Evolutionary conservation across 345 rosid species (phyloP), one percentile per base, ranked within the genome.

Genomic region (Murraya paniculata): DNA sequence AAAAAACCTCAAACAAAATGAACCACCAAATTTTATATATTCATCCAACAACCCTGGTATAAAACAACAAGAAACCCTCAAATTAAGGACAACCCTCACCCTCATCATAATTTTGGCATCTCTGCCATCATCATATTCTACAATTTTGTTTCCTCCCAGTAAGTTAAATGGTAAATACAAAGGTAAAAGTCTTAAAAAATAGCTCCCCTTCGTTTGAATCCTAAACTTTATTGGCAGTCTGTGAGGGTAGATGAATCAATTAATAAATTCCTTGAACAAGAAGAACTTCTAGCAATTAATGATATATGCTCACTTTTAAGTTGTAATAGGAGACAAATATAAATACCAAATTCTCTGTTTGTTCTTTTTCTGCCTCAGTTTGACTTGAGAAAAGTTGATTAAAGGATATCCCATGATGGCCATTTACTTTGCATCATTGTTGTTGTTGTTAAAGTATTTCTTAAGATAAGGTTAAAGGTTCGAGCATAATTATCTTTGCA

Each of bases 311-410:
- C n/a, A 22, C 8, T 56, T 19, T 56, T 53, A 27, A 71, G n/a
- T 56, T 19, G 22, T 53, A 27, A 71, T 5, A 5, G 21, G 50
- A 45, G 50, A 13, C 50, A 45, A 45, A 45, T 45, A 3, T 45
- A 13, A 13, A 69, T 59, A 38, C 57, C 48, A 28, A n/a, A 22
- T 35, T 13, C 16, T 39, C 41, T 53, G 31, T 31, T 14, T 64
- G 75, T 9, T 64, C n/a, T 56, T 55, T 69, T 11, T 69, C 25
- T 28, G 55, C 30, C 71, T 6, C 2, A 30, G 77, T 82, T 86
- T 84, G 84, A 84, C 87, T 82, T 82, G 22, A 50, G 56, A 5
- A 65, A 80, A 80, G 77, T 65, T 13, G 30, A 62, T 28, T 62
- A 62, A 62, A 62, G 67, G 4, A 14, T 1, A 62, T 41, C 9